A percentile compares a stretch with the other conserved stretches of the same genome.
These are phyloP conservation scores for Arthroderma uncinatum DNA, from an alignment of 2,329 filamentous ascomycete genomes.

Conservation along the genomic window DNA sequence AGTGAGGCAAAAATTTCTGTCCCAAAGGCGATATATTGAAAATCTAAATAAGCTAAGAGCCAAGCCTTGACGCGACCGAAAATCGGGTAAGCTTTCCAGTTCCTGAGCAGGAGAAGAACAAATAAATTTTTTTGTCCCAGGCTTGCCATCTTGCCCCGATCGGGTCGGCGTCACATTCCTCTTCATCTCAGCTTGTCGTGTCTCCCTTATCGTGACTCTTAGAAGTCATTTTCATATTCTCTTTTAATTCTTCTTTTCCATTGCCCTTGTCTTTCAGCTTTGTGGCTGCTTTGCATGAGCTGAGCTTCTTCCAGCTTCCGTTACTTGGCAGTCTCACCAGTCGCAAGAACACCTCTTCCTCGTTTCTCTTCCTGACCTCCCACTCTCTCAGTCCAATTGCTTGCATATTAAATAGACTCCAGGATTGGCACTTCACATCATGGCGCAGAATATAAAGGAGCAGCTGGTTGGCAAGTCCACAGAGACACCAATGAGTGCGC, in stretches of 20 bases:
- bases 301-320: neutral
- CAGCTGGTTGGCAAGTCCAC: conserved; percentile 53
- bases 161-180: neutral
- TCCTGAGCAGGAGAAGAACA: neutral
- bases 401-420: neutral
- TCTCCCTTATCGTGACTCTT: neutral
- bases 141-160: neutral
- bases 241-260: neutral
- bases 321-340: neutral
- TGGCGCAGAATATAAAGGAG: conserved; percentile 60
- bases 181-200: neutral
- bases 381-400: neutral
- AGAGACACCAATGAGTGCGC: conserved; percentile 55
- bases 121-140: neutral
- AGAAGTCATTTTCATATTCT: neutral
- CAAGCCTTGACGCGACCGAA: neutral
- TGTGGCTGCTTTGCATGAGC: neutral
- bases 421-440: neutral
- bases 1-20: neutral
- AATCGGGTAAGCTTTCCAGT: conserved; percentile 3
- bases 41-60: neutral
- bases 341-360: neutral
- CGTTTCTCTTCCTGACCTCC: neutral
- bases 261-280: neutral
- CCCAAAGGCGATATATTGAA: too few species aligned